A percentile compares a stretch with the other conserved stretches of the same genome.
Evolutionary conservation across 2,329 filamentous ascomycete genomes (phyloP).

Genomic region (Xylogone sp.): DNA sequence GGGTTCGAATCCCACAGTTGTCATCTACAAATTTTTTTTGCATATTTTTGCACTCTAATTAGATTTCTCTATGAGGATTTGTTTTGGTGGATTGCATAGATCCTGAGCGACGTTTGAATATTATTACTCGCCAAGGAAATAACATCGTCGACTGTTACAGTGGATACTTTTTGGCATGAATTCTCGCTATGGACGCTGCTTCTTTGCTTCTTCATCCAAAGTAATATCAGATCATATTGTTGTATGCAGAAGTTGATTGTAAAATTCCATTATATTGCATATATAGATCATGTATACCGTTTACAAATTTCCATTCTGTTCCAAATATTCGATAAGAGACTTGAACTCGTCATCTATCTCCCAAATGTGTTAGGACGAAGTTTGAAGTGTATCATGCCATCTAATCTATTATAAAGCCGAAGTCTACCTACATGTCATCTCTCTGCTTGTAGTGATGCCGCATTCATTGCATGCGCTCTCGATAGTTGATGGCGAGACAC

Average conservation of each 20-base stretch:
- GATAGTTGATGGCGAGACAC: not conserved
- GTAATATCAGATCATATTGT: too few relatives aligned
- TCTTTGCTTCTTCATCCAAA: too few relatives aligned
- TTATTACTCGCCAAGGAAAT: too few relatives aligned
- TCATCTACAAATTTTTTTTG: constrained; percentile 15
- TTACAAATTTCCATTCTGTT: not conserved
- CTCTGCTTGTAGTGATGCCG: not conserved
- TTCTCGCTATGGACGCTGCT: too few relatives aligned
- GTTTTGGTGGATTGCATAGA: too few relatives aligned
- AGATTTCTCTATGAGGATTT: too few relatives aligned
- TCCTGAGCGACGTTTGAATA: too few relatives aligned
- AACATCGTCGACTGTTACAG: too few relatives aligned
- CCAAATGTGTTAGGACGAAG: too few relatives aligned
- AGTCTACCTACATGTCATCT: not conserved
- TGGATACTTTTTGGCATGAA: too few relatives aligned
- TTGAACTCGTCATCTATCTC: not conserved
- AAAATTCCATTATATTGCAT: not conserved
- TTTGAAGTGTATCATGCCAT: not conserved
- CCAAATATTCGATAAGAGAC: not conserved
- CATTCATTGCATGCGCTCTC: not conserved
- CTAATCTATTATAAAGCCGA: not conserved
- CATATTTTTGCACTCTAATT: too few relatives aligned
- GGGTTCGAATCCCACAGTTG: constrained; percentile 27
- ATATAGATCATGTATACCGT: not conserved
- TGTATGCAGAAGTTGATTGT: not conserved